Evolutionary conservation across 2,329 filamentous ascomycete species (phyloP).

Genomic region (Cordyceps pruinosa): DNA sequence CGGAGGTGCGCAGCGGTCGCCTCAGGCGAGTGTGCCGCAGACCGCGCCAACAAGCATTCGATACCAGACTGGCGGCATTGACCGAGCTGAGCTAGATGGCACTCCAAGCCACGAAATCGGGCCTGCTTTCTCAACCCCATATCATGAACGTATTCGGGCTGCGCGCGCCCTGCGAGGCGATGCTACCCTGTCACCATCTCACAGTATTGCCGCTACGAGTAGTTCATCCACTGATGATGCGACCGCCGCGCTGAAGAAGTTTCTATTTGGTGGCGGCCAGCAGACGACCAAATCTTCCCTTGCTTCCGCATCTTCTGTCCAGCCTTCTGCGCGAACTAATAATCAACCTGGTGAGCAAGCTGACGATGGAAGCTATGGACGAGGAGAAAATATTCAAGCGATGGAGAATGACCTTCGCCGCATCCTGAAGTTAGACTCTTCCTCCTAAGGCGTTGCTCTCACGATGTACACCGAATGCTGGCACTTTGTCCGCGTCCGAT

Average conservation of each 20-base stretch:
- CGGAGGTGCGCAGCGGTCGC: background rate
- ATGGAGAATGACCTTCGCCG: slow-evolving; percentile 50
- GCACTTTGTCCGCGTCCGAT: background rate
- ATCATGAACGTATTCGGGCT: slow-evolving; percentile 54
- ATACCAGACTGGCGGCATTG: slow-evolving; percentile 19
- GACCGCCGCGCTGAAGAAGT: slow-evolving; percentile 38
- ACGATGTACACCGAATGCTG: background rate
- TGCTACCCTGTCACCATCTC: slow-evolving; percentile 16
- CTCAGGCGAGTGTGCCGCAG: slow-evolving; percentile 20
- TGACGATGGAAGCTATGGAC: slow-evolving; percentile 9
- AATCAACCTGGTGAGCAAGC: slow-evolving; percentile 6
- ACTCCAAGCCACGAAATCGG: slow-evolving; percentile 49
- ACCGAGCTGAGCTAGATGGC: slow-evolving; percentile 54
- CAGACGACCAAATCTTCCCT: background rate
- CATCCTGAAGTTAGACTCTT: slow-evolving; percentile 38
- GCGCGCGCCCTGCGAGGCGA: slow-evolving; percentile 32
- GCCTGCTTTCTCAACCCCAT: slow-evolving; percentile 62
- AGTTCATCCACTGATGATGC: slow-evolving; percentile 8
- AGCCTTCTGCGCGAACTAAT: background rate
- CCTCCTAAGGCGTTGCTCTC: background rate
- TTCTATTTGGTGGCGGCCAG: slow-evolving; percentile 39
- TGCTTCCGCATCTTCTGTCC: background rate
- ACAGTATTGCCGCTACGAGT: slow-evolving; percentile 35
- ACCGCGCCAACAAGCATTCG: slow-evolving; percentile 35
- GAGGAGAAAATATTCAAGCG: slow-evolving; percentile 32